Evolutionary conservation across 1,284 basidiomycete species (phyloP), one percentile per base, ranked within the genome.

Genomic region (Mycena sp.): DNA sequence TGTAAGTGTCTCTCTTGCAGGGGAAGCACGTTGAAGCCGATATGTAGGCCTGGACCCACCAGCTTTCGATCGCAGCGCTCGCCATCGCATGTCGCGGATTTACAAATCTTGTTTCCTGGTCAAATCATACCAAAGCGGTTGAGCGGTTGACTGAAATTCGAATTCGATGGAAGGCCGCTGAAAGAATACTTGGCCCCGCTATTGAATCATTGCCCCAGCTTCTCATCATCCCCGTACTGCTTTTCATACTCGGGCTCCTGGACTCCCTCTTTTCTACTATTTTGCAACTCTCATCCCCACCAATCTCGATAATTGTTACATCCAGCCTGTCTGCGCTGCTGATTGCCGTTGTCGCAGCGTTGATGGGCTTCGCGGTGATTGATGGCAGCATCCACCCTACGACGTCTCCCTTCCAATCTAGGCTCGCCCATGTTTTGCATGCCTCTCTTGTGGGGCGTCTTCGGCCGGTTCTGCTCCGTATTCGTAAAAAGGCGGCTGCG

Each of bases 251-350:
- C 1, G 64, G 64, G 5, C 49, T 63, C 3, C 41, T 63, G 19
- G 64, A 66, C 23, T 53, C 53, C 4, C 19, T 66, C n/a, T 59
- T 66, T 21, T 66, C 64, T 9, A 55, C 25, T 14, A 52, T 48
- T 1, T 51, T 66, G 6, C 61, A 63, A 29, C 38, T 66, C 17
- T 28, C 56, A 1, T 50, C 57, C 17, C 56, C 54, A 0, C 61
- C 64, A 4, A 38, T 30, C 0, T 43, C 57, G 0, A 43, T 66
- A 41, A n/a, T 66, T 2, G 32, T 60, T 6, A 38, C 61, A 2
- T 55, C 52, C 6, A 35, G 46, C 3, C 6, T 63, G n/a, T 59
- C 64, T 3, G 38, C 63, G 14, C 26, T 53, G 12, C 48, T 63
- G 7, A 35, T 63, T n/a, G 45, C 61, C 6, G 11, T 14, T 5